Evolutionary conservation across 257 asterid genomes (phyloP).

Genomic region (Fraxinus anomala): DNA sequence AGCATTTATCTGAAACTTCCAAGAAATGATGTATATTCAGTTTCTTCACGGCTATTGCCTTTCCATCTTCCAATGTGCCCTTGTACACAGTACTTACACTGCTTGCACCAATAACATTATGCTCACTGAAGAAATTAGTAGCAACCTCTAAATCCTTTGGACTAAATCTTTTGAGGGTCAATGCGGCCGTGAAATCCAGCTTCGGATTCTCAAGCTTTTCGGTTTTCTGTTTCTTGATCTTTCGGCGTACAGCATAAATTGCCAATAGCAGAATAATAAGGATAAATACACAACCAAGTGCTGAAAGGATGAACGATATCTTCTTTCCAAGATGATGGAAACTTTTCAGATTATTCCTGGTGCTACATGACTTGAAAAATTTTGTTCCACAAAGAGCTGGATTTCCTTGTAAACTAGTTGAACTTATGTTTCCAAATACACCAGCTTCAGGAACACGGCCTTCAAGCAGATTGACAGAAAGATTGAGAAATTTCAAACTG

Average conservation of each 20-base stretch:
- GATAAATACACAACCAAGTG: constrained; percentile 36
- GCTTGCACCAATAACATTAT: constrained; percentile 73
- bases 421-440: constrained; percentile 34
- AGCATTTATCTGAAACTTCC: constrained; percentile 63
- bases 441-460: constrained; percentile 65
- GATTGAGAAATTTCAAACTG: constrained; percentile 60
- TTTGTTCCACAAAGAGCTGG: constrained; percentile 59
- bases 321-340: constrained; percentile 34
- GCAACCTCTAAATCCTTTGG: constrained; percentile 51
- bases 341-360: constrained; percentile 8
- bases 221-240: constrained; percentile 27
- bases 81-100: constrained; percentile 73
- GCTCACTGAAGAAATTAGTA: constrained; percentile 55
- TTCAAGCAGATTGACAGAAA: constrained; percentile 70
- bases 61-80: constrained; percentile 53
- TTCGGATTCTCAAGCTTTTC: constrained; percentile 24
- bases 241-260: constrained; percentile 17
- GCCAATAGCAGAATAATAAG: constrained; percentile 41
- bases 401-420: constrained; percentile 53
- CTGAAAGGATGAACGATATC: constrained; percentile 36
- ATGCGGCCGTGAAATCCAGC: constrained; percentile 32
- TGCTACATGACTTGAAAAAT: constrained; percentile 37
- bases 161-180: constrained; percentile 53
- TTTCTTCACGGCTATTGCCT: constrained; percentile 60
- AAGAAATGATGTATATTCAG: constrained; percentile 59